Percentiles rank a stretch among this genome's conserved stretches.
Conservation (phyloP, 2,329 filamentous ascomycete genomes). For the Sporothrix brasiliensis region DNA sequence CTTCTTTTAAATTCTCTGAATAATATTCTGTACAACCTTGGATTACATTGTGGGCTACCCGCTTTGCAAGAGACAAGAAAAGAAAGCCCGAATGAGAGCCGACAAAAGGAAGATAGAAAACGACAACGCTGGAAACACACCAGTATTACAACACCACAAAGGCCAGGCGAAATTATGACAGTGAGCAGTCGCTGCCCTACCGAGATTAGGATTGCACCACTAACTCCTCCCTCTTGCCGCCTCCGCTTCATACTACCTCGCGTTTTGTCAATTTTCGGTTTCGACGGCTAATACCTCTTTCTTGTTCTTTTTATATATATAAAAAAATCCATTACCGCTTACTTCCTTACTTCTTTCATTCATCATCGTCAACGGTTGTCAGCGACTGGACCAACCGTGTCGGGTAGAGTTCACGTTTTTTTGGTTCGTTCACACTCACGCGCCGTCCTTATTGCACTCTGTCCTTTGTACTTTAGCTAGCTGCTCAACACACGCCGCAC, state of each 20-base stretch:
- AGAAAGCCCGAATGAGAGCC: not conserved
- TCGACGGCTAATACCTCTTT: not conserved
- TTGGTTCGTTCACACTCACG: not conserved
- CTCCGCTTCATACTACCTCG: constrained; percentile 16
- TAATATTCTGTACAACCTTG: not conserved
- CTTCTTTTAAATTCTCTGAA: constrained; percentile 17
- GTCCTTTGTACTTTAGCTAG: not conserved
- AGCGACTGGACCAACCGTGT: not conserved
- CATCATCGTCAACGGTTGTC: not conserved
- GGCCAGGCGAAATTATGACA: not conserved
- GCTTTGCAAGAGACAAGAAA: constrained; percentile 19
- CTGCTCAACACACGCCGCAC: constrained; percentile 4
- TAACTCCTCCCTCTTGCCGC: not conserved
- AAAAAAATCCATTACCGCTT: not conserved
- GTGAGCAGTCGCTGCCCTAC: not conserved
- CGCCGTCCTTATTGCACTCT: not conserved
- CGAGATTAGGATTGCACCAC: constrained; percentile 9
- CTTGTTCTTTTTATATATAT: not conserved
- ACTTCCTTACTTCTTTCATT: not conserved
- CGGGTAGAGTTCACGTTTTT: not conserved
- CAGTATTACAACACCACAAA: constrained; percentile 5
- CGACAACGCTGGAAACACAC: not conserved
- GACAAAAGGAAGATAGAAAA: not conserved
- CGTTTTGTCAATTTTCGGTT: not conserved
- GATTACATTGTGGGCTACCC: constrained; percentile 18